Percentiles rank a stretch among this genome's conserved stretches.
phyloP scores from a whole-genome alignment of 768 basidiomycete species.

The Lactifluus rugatus region DNA sequence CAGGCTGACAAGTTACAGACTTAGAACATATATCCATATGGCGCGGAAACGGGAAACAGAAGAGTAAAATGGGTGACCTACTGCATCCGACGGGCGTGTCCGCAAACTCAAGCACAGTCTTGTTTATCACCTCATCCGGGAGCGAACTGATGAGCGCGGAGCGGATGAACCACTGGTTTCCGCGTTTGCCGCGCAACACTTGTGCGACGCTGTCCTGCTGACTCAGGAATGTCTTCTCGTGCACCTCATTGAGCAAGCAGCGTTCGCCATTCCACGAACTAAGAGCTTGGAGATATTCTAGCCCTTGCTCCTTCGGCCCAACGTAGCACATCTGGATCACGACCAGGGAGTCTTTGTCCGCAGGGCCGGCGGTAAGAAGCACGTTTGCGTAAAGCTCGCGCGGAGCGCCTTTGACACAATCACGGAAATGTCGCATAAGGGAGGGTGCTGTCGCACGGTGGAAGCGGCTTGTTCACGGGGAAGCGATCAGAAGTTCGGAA shows the following conservation, averaged over 20 bases:
- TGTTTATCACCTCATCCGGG: conserved; percentile 76
- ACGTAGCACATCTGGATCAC: conserved; percentile 90
- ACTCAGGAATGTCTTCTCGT: conserved; percentile 79
- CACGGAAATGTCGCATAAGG: conserved; percentile 84
- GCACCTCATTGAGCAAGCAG: conserved; percentile 81
- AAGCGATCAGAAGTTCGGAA: background rate
- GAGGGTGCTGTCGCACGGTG: conserved; percentile 79
- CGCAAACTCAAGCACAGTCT: conserved; percentile 73
- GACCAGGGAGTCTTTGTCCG: conserved; percentile 72
- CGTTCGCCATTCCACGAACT: conserved; percentile 83
- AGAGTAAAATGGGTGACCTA: conserved; percentile 34
- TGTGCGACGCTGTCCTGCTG: conserved; percentile 92
- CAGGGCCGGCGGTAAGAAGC: conserved; percentile 83
- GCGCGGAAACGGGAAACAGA: background rate
- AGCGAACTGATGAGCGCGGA: conserved; percentile 75
- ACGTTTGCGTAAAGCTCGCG: conserved; percentile 85
- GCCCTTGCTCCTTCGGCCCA: conserved; percentile 62
- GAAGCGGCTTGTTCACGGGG: conserved; percentile 53
- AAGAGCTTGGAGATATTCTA: conserved; percentile 74
- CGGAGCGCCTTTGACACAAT: conserved; percentile 84
- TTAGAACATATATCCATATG: background rate
- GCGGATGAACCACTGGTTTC: conserved; percentile 87
- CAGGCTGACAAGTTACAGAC: conserved; percentile 44
- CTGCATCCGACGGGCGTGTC: conserved; percentile 87
- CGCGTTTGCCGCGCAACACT: conserved; percentile 74